Base-by-base conservation (phyloP, 495 filamentous ascomycete species). In the Trichoderma virens region DNA sequence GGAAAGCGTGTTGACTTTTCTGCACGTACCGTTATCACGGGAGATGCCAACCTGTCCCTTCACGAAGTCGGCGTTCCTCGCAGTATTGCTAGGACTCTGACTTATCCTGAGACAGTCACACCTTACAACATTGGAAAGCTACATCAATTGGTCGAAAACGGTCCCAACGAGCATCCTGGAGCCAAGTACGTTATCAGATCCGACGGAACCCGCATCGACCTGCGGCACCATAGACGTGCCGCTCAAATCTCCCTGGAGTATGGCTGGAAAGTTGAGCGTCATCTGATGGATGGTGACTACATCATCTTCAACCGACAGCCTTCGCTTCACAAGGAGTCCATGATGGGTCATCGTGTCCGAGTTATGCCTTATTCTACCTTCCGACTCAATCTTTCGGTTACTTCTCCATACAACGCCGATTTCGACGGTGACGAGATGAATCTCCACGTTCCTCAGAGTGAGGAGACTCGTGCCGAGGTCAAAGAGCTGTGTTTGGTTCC, bases 391-490 rank as follows among this genome's bases (percentile, higher is more conserved):
- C 76, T 99, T 65, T 99, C 94, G 1, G 94, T 99, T 69, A 99
- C 94, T 0, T 93, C 92, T 47, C 94, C 94, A 1, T 98, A 98
- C 82, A 98, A 98, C 75, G 94, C 94, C 54, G 94, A 98, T 86
- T 98, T 98, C 71, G 94, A 98, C 69, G 94, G 94, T 68, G 94
- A 98, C 67, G 94, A 98, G 75, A 98, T 98, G 94, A 98, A 98
- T 70, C 75, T 98, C 66, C 94, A 98, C 75, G 92, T 98, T 5
- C 94, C 94, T 18, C 94, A 98, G 72, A 98, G 95, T 2, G 94
- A 98, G 77, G 94, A 98, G 76, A 94, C 94, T 14, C 85, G 95
- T 60, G 88, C 93, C 8, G 94, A 99, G 76, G 84, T 99, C 67
- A 89, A 84, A 69, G 84, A 97, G 71, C 86, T 99, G 41, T 97